Percentiles rank a stretch among this genome's conserved stretches.
These are phyloP conservation scores for Carpinus fangiana DNA, from an alignment of 306 rosid genomes.

Conservation along the genomic window DNA sequence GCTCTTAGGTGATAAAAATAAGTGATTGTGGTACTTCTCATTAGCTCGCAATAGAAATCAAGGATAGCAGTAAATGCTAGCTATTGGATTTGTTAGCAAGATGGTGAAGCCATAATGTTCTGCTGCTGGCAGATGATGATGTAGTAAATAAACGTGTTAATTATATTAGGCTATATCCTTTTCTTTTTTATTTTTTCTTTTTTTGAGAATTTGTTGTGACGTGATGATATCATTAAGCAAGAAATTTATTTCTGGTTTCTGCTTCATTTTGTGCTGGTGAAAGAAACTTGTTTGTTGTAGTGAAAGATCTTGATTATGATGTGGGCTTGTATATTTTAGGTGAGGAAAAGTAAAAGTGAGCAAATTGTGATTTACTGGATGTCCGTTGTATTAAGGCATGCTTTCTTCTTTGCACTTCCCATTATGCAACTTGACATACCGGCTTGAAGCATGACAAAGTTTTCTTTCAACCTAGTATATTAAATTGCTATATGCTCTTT, in stretches of 20 bases:
- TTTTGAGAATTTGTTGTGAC: neutral
- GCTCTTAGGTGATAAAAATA: neutral
- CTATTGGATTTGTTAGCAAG: slow-evolving; percentile 11
- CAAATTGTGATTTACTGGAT: neutral
- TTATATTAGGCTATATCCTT: neutral
- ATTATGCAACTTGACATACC: neutral
- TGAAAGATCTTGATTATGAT: neutral
- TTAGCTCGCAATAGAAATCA: neutral
- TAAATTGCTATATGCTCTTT: too few species aligned
- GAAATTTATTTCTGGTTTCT: neutral
- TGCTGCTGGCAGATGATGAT: slow-evolving; percentile 15
- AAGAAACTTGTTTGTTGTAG: neutral
- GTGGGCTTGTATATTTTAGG: neutral
- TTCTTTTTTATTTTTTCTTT: neutral
- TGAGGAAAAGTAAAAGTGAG: too few species aligned
- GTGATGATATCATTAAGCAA: neutral
- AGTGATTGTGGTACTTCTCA: neutral
- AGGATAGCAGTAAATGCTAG: slow-evolving; percentile 16
- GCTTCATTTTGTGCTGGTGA: neutral
- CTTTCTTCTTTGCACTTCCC: neutral
- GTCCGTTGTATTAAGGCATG: too few species aligned
- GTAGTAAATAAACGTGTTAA: slow-evolving; percentile 19
- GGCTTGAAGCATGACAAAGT: too few species aligned
- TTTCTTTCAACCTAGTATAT: too few species aligned
- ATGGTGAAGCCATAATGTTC: slow-evolving; percentile 1